phyloP scores from a whole-genome alignment of 495 filamentous ascomycete species.

The Neurospora sp. region DNA sequence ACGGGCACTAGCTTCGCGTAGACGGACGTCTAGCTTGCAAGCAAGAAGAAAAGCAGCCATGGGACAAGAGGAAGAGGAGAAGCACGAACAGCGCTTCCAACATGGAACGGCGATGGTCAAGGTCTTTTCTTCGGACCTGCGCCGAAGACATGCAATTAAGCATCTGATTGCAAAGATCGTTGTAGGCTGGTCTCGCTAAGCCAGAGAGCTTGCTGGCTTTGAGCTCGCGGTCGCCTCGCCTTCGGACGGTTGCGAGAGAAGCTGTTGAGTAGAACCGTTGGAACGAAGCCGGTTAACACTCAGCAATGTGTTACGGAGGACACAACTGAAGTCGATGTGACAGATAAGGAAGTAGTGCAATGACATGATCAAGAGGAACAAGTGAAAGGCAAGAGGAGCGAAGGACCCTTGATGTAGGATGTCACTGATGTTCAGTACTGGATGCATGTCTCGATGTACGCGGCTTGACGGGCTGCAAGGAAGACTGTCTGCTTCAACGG shows the following conservation, averaged over 20 bases:
- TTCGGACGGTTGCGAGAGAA: neutral
- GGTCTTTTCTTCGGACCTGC: neutral
- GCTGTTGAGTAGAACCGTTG: neutral
- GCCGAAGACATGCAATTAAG: neutral
- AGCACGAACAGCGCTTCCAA: neutral
- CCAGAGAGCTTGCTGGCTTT: neutral
- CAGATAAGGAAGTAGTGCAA: neutral
- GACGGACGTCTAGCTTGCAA: neutral
- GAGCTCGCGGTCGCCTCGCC: neutral
- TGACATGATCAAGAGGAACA: too few species aligned
- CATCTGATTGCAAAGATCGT: neutral
- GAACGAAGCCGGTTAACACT: neutral
- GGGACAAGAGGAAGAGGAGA: neutral
- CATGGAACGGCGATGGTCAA: neutral
- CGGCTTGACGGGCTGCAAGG: neutral
- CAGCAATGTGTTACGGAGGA: neutral
- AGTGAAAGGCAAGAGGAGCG: too few species aligned
- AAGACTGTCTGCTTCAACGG: neutral
- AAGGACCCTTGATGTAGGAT: too few species aligned
- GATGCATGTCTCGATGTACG: neutral
- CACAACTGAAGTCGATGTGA: too few species aligned
- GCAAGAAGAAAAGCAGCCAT: neutral
- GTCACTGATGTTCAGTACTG: too few species aligned
- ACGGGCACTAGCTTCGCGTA: neutral
- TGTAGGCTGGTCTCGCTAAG: neutral